phyloP scores from a whole-genome alignment of 1,284 basidiomycete genomes.

The Mycosarcoma mackinlayi region DNA sequence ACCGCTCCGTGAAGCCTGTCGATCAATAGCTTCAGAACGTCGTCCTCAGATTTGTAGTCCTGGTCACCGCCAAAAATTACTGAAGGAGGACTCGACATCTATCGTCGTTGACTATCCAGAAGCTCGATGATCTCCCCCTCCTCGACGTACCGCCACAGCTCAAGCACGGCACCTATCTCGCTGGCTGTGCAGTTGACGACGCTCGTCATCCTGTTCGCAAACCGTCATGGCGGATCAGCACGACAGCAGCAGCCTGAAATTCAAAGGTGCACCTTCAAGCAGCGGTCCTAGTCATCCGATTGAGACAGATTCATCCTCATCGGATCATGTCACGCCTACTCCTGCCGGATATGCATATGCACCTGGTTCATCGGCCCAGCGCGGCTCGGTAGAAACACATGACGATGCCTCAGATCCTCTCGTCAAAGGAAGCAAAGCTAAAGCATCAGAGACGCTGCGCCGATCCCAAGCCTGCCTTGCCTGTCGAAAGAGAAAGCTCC shows the following conservation, averaged over 20 bases:
- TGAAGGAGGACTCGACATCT: no score
- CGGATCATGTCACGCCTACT: no score
- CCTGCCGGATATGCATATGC: not conserved
- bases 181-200: not conserved
- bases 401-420: slow-evolving; percentile 5
- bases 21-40: no score
- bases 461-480: slow-evolving; percentile 40
- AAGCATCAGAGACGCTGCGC: slow-evolving; percentile 25
- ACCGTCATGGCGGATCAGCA: slow-evolving; percentile 13
- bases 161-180: not conserved
- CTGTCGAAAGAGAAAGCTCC: slow-evolving; percentile 38
- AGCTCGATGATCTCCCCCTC: not conserved
- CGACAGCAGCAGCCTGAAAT: not conserved
- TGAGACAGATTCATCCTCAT: not conserved
- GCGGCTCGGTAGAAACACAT: slow-evolving; percentile 1
- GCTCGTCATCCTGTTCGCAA: not conserved
- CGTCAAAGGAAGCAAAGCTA: slow-evolving; percentile 6
- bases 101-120: no score
- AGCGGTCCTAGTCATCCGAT: slow-evolving; percentile 4
- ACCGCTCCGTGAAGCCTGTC: no score
- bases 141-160: not conserved
- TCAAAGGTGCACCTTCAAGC: not conserved
- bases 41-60: no score
- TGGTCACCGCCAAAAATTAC: no score
- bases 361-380: not conserved